Evolutionary conservation across 371 early-diverging fungal genomes (phyloP).

Genomic region (Circinella umbellata): DNA sequence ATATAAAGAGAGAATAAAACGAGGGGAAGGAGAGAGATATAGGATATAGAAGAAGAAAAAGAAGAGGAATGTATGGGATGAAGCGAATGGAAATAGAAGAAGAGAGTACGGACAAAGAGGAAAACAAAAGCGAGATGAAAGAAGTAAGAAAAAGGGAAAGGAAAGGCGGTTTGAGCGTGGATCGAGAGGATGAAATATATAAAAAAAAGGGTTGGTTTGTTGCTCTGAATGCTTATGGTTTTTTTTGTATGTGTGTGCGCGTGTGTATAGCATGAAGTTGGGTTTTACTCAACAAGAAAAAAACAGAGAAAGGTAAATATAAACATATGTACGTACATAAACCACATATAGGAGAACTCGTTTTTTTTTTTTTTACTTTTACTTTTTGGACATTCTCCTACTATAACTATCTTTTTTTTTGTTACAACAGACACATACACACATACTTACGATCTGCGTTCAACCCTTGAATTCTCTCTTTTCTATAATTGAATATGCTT

Average conservation of each 20-base stretch:
- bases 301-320: neutral
- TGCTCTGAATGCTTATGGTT: too few relatives aligned
- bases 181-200: neutral
- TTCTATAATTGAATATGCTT: too few relatives aligned
- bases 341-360: slow-evolving; percentile 9
- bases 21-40: slow-evolving; percentile 8
- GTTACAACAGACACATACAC: too few relatives aligned
- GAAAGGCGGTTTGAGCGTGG: slow-evolving; percentile 19
- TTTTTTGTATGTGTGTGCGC: too few relatives aligned
- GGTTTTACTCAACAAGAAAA: neutral
- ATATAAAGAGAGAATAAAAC: neutral
- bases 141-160: neutral
- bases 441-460: neutral
- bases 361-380: neutral
- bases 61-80: neutral
- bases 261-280: too few relatives aligned
- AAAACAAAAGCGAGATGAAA: neutral
- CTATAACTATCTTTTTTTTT: too few relatives aligned
- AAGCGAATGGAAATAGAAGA: neutral
- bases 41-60: neutral
- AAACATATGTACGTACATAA: slow-evolving; percentile 19
- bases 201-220: neutral
- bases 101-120: neutral
- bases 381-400: neutral
- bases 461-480: neutral